These are phyloP conservation scores for Trametes hirsuta DNA, from an alignment of 1,284 basidiomycete genomes.

Conservation along the genomic window DNA sequence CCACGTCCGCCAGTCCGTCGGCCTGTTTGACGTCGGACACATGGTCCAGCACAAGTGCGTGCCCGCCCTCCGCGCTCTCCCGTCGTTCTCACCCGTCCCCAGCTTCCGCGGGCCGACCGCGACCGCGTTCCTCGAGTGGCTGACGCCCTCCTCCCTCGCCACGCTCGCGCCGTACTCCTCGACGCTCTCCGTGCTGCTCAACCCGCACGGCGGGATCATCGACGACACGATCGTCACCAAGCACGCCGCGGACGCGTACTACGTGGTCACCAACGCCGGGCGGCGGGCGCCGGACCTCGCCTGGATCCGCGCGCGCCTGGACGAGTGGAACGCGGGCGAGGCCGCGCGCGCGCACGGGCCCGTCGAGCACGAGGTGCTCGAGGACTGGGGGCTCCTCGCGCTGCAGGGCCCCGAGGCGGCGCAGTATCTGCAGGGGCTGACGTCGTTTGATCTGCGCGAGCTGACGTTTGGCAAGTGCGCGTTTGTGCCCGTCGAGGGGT, in stretches of 20 bases:
- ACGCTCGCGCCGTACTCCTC: constrained; percentile 71
- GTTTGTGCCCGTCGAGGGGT: constrained; percentile 75
- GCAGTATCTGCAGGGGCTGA: constrained; percentile 75
- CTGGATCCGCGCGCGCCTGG: constrained; percentile 74
- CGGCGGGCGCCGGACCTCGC: constrained; percentile 80
- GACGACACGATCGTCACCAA: constrained; percentile 93
- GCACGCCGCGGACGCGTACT: constrained; percentile 79
- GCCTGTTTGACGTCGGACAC: constrained; percentile 97
- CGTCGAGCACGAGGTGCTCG: constrained; percentile 83
- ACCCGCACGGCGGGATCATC: constrained; percentile 90
- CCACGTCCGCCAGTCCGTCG: constrained; percentile 83
- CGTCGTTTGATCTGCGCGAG: constrained; percentile 70
- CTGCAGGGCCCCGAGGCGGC: constrained; percentile 91
- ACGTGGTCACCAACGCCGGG: constrained; percentile 97
- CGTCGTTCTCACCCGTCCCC: constrained; percentile 1
- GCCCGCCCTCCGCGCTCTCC: constrained; percentile 3
- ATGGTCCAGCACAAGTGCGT: constrained; percentile 89
- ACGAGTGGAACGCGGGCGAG: constrained; percentile 73
- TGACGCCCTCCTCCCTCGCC: constrained; percentile 82
- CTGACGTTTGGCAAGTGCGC: constrained; percentile 84
- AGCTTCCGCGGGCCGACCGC: constrained; percentile 78
- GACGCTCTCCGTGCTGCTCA: constrained; percentile 88
- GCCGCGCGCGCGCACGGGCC: constrained; percentile 51
- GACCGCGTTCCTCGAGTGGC: constrained; percentile 81
- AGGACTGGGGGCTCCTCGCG: constrained; percentile 88